Evolutionary conservation across 1,284 basidiomycete species (phyloP).

Genomic region (Wolfiporia cocos): DNA sequence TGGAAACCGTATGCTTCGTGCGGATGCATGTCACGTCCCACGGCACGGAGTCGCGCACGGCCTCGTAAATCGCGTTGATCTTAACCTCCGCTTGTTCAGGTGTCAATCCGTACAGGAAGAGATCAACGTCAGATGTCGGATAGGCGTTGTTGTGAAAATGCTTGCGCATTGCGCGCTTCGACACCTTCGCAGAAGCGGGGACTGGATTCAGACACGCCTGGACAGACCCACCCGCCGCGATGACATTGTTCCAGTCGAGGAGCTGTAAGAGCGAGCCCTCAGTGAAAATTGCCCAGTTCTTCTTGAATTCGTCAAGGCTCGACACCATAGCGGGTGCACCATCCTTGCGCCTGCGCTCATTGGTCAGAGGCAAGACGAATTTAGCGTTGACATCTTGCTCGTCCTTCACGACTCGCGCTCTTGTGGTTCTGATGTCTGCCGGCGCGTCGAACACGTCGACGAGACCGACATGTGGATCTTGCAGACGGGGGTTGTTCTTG

Average conservation of each 20-base stretch:
- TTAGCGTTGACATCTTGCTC: conserved; percentile 22
- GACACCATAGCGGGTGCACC: conserved; percentile 37
- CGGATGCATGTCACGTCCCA: conserved; percentile 62
- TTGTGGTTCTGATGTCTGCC: too few relatives aligned
- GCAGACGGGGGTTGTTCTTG: too few relatives aligned
- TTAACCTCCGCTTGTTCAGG: conserved; percentile 53
- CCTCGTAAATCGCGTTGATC: conserved; percentile 50
- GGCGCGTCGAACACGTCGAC: too few relatives aligned
- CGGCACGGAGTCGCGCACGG: conserved; percentile 53
- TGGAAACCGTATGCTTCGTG: conserved; percentile 56
- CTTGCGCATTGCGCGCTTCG: conserved; percentile 49
- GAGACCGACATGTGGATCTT: too few relatives aligned
- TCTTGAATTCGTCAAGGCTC: conserved; percentile 47
- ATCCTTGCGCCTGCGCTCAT: conserved; percentile 26
- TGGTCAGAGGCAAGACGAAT: conserved; percentile 26
- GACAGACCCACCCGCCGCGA: conserved; percentile 55
- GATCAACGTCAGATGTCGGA: conserved; percentile 55
- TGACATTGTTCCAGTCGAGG: conserved; percentile 50
- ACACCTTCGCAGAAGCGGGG: conserved; percentile 36
- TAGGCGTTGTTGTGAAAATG: conserved; percentile 46
- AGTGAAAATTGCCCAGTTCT: conserved; percentile 53
- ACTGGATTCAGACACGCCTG: conserved; percentile 49
- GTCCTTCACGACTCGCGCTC: too few relatives aligned
- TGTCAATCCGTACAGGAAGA: conserved; percentile 54
- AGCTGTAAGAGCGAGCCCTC: conserved; percentile 53